Conservation (phyloP, 164 flowering plant genomes). For the Stephania japonica region DNA sequence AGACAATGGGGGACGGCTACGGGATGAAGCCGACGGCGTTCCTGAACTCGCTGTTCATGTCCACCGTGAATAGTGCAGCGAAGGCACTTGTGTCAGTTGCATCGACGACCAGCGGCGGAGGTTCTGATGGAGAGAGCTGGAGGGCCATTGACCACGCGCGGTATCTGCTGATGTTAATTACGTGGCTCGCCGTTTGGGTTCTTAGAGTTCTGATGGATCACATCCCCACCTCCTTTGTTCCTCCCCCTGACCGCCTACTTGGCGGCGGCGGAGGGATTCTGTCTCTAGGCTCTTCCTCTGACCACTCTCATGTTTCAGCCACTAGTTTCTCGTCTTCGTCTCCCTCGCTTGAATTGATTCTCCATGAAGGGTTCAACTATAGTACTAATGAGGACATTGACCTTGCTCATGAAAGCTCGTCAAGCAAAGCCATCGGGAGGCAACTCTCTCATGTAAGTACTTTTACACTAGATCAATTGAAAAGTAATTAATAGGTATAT, state of each 20-base stretch:
- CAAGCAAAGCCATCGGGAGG: conserved; percentile 36
- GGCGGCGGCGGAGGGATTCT: conserved; percentile 7
- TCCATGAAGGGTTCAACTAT: conserved; percentile 18
- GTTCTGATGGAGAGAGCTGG: conserved; percentile 27
- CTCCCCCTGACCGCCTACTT: conserved; percentile 19
- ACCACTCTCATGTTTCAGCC: background rate
- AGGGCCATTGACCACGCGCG: conserved; percentile 32
- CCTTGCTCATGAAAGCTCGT: conserved; percentile 14
- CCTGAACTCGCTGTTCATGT: conserved; percentile 45
- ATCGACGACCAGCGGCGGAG: conserved; percentile 5
- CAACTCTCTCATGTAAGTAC: conserved; percentile 28
- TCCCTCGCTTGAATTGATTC: conserved; percentile 22
- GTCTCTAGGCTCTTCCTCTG: background rate
- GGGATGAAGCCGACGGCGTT: conserved; percentile 25
- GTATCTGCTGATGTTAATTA: conserved; percentile 42
- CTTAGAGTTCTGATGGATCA: conserved; percentile 44
- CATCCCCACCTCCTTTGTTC: conserved; percentile 25
- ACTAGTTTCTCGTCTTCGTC: conserved; percentile 14
- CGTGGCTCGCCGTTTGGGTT: conserved; percentile 48
- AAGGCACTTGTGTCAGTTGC: conserved; percentile 35
- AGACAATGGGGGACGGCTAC: background rate
- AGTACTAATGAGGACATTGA: background rate
- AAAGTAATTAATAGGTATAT: too few species aligned
- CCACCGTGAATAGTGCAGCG: conserved; percentile 42
- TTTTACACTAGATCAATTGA: background rate